Evolutionary conservation across 495 filamentous ascomycete genomes (phyloP).

Genomic region (Talaromyces thailandensis): DNA sequence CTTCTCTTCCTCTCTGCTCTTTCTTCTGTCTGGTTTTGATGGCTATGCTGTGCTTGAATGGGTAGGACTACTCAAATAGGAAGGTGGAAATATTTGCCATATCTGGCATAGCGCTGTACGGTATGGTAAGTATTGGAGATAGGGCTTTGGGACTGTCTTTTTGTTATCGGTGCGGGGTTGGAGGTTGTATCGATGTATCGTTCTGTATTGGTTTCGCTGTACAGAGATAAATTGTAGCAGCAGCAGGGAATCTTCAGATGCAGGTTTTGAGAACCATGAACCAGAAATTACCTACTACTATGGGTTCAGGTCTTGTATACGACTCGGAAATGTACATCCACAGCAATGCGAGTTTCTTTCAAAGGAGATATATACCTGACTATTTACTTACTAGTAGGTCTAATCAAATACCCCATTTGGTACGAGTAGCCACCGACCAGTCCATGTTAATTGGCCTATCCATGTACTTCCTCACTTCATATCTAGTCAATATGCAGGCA

Average conservation of each 20-base stretch:
- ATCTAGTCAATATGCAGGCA: background rate
- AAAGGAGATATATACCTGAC: no score
- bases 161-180: background rate
- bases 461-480: background rate
- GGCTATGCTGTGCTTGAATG: background rate
- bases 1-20: background rate
- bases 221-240: no score
- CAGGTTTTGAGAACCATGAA: no score
- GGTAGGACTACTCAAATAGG: background rate
- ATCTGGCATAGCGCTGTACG: background rate
- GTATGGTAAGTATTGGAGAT: background rate
- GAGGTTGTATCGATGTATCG: background rate
- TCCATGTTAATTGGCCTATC: background rate
- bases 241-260: no score
- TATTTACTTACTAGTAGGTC: no score
- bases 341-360: no score
- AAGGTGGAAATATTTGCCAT: background rate
- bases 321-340: no score
- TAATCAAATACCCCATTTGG: background rate
- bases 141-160: background rate
- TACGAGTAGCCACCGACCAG: background rate
- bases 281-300: background rate
- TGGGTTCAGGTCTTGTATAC: no score
- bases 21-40: background rate
- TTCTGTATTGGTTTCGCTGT: background rate